phyloP scores from a whole-genome alignment of 2,329 filamentous ascomycete genomes.

The Didymosphaeria variabile region DNA sequence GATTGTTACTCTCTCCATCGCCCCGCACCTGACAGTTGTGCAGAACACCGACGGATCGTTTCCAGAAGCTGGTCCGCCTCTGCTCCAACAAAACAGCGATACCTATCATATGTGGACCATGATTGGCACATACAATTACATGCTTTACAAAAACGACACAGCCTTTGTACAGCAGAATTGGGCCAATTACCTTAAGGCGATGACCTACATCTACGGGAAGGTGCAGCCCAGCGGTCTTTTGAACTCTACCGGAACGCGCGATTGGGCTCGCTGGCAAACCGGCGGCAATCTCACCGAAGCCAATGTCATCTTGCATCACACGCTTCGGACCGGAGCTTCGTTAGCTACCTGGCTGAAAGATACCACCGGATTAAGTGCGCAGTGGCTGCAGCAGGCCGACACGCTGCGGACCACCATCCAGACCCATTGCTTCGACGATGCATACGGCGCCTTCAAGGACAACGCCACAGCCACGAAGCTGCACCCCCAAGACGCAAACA shows the following conservation, averaged over 20 bases:
- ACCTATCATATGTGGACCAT: constrained; percentile 62
- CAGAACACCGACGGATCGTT: constrained; percentile 48
- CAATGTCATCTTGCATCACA: constrained; percentile 62
- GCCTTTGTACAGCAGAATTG: constrained; percentile 59
- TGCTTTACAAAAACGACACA: constrained; percentile 64
- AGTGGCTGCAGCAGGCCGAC: constrained; percentile 29
- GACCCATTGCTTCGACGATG: constrained; percentile 33
- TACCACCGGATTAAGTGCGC: constrained; percentile 30
- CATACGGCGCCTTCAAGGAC: constrained; percentile 48
- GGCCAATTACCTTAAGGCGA: constrained; percentile 58
- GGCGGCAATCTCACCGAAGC: constrained; percentile 62
- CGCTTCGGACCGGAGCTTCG: constrained; percentile 36
- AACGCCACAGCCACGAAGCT: constrained; percentile 49
- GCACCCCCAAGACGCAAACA: constrained; percentile 64
- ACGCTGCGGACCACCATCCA: constrained; percentile 37
- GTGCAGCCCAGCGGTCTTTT: constrained; percentile 53
- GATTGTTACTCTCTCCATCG: too few relatives aligned
- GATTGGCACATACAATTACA: constrained; percentile 67
- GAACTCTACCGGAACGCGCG: constrained; percentile 59
- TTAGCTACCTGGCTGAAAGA: constrained; percentile 40
- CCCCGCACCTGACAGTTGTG: background rate
- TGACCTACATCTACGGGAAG: constrained; percentile 57
- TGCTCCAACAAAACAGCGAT: constrained; percentile 47
- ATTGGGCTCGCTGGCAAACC: constrained; percentile 63
- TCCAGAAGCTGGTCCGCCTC: constrained; percentile 52